Percentiles rank a stretch among this genome's conserved stretches.
Evolutionary conservation across 2,329 filamentous ascomycete genomes (phyloP).

Genomic region (Stachybotrys echinatus): DNA sequence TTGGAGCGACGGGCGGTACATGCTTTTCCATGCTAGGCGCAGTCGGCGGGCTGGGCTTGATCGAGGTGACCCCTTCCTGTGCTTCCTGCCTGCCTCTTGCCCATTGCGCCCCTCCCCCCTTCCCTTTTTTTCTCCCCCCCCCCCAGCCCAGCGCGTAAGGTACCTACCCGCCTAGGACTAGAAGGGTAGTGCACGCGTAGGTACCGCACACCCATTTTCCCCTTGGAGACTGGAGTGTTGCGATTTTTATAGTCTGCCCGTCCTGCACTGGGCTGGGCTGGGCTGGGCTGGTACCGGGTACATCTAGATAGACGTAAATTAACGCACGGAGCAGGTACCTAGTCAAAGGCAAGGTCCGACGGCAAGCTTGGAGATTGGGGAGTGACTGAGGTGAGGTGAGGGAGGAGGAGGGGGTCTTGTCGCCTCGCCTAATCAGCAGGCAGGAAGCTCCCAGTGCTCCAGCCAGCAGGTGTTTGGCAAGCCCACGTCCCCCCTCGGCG

Average conservation of each 20-base stretch:
- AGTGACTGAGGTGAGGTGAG: no score
- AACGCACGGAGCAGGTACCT: no score
- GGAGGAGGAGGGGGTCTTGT: constrained; percentile 11
- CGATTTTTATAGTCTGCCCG: no score
- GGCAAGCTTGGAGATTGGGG: no score
- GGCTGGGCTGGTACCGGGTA: no score
- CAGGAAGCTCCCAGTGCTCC: constrained; percentile 16
- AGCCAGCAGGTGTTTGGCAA: constrained; percentile 17
- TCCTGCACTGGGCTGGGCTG: no score
- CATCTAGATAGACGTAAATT: no score
- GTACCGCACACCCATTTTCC: constrained; percentile 6
- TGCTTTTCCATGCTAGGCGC: background rate
- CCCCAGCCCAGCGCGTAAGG: background rate
- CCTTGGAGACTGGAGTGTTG: constrained; percentile 4
- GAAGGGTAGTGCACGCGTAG: background rate
- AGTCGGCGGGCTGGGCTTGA: no score
- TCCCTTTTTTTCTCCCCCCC: background rate
- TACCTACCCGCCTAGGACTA: background rate
- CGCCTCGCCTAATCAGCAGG: constrained; percentile 18
- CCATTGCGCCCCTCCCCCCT: no score
- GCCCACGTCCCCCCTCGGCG: constrained; percentile 20
- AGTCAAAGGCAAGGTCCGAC: no score
- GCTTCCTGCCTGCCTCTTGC: no score
- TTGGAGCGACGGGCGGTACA: background rate
- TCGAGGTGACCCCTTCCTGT: no score